Percentiles rank a stretch among this genome's conserved stretches.
Evolutionary conservation across 1,284 basidiomycete species (phyloP).

Genomic region (Blastosporella zonata): DNA sequence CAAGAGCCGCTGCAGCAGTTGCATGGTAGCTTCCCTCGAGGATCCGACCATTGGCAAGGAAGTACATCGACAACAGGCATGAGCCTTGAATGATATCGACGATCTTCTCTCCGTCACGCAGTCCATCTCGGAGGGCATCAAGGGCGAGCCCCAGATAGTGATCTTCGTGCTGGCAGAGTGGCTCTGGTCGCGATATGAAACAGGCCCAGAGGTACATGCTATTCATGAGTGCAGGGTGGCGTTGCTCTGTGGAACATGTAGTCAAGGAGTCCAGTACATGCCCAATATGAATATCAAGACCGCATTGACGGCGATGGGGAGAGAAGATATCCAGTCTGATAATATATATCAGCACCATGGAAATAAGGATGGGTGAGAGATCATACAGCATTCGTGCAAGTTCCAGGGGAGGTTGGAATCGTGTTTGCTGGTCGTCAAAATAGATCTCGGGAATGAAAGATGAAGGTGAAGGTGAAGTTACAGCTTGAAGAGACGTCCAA

Average conservation of each 20-base stretch:
- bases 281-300: constrained; percentile 64
- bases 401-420: constrained; percentile 56
- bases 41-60: constrained; percentile 67
- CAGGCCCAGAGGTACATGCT: constrained; percentile 79
- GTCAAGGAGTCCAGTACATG: constrained; percentile 57
- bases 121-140: constrained; percentile 55
- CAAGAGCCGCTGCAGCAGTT: constrained; percentile 62
- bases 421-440: constrained; percentile 47
- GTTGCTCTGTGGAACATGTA: constrained; percentile 51
- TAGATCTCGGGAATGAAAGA: constrained; percentile 45
- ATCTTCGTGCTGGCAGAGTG: constrained; percentile 64
- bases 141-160: constrained; percentile 62
- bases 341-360: constrained; percentile 15
- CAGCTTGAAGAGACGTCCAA: constrained; percentile 29
- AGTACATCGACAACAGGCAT: constrained; percentile 70
- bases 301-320: constrained; percentile 72
- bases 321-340: constrained; percentile 67
- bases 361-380: constrained; percentile 7
- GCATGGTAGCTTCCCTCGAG: constrained; percentile 73
- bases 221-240: constrained; percentile 72
- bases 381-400: constrained; percentile 65
- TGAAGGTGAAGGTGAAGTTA: constrained; percentile 42
- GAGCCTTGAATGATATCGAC: constrained; percentile 73
- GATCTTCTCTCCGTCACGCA: constrained; percentile 49
- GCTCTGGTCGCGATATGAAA: constrained; percentile 67